phyloP scores from a whole-genome alignment of 139 green algal genomes.

The Micractinium conductrix region DNA sequence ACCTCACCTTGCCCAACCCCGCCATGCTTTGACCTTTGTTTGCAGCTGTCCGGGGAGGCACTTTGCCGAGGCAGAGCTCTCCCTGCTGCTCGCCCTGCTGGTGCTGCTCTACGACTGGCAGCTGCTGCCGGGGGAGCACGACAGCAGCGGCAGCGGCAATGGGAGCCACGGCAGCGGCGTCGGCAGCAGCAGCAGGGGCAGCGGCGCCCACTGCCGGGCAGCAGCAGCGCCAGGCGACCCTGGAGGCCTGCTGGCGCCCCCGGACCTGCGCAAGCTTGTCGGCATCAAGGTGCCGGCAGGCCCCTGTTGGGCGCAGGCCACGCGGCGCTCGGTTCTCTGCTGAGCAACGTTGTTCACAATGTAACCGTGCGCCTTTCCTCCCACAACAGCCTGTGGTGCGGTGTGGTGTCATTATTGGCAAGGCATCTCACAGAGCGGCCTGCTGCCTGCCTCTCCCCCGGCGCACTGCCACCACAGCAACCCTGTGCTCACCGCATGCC shows the following conservation, averaged over 20 bases:
- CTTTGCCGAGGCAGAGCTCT: constrained; percentile 81
- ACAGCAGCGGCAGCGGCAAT: background rate
- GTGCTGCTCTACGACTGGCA: constrained; percentile 44
- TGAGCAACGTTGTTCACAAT: no score
- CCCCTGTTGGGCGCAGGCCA: constrained; percentile 36
- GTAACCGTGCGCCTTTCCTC: no score
- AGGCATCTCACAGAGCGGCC: no score
- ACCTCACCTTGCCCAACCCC: background rate
- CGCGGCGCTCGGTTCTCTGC: background rate
- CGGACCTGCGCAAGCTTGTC: constrained; percentile 35
- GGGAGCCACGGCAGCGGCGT: background rate
- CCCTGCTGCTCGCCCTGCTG: constrained; percentile 60
- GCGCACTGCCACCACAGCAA: no score
- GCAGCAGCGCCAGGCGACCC: constrained; percentile 19
- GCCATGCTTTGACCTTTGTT: no score
- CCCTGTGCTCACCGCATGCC: no score
- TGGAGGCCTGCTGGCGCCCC: constrained; percentile 19
- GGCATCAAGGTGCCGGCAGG: constrained; percentile 42
- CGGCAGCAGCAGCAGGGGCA: background rate
- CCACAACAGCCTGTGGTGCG: no score
- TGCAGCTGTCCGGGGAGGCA: constrained; percentile 76
- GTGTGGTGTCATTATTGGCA: no score
- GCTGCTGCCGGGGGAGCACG: constrained; percentile 10
- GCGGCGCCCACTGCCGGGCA: no score
- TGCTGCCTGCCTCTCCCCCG: no score